These are phyloP conservation scores for Vitis hybrid DNA, from an alignment of 177 flowering plant species.

Conservation along the genomic window DNA sequence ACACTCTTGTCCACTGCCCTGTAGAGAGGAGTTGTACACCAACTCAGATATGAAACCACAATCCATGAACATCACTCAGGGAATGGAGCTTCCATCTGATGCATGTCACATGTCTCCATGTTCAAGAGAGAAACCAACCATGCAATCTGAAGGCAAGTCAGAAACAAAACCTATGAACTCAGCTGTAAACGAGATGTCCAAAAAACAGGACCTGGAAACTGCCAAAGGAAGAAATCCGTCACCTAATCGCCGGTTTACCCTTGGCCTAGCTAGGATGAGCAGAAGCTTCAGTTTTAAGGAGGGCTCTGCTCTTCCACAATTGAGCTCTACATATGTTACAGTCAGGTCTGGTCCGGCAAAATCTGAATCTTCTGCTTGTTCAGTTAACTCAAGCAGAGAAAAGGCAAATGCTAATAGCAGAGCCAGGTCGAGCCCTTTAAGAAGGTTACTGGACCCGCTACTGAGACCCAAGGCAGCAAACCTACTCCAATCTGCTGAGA, in stretches of 20 bases:
- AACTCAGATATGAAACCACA: constrained; percentile 15
- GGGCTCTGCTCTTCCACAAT: constrained; percentile 35
- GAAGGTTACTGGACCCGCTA: constrained; percentile 81
- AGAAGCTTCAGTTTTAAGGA: constrained; percentile 79
- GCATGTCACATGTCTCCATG: constrained; percentile 6
- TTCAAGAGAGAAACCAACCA: constrained; percentile 11
- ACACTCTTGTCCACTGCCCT: constrained; percentile 53
- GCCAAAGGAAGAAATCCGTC: constrained; percentile 44
- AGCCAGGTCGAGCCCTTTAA: constrained; percentile 74
- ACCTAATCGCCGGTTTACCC: constrained; percentile 43
- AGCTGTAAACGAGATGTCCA: constrained; percentile 13
- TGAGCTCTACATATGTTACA: constrained; percentile 38
- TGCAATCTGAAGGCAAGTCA: constrained; percentile 7
- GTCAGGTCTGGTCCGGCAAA: constrained; percentile 50
- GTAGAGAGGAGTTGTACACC: constrained; percentile 17
- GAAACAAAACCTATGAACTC: constrained; percentile 6
- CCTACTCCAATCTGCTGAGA: constrained; percentile 24
- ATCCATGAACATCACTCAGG: constrained; percentile 12
- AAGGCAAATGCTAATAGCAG: constrained; percentile 31
- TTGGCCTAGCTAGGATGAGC: constrained; percentile 44
- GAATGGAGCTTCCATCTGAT: constrained; percentile 22
- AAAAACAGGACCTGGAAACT: constrained; percentile 20
- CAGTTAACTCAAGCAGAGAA: constrained; percentile 23
- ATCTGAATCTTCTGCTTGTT: constrained; percentile 24
- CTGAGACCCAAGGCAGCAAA: constrained; percentile 47